Evolutionary conservation across 148 eudicot species (phyloP).

Genomic region (Chenopodium formosanum): DNA sequence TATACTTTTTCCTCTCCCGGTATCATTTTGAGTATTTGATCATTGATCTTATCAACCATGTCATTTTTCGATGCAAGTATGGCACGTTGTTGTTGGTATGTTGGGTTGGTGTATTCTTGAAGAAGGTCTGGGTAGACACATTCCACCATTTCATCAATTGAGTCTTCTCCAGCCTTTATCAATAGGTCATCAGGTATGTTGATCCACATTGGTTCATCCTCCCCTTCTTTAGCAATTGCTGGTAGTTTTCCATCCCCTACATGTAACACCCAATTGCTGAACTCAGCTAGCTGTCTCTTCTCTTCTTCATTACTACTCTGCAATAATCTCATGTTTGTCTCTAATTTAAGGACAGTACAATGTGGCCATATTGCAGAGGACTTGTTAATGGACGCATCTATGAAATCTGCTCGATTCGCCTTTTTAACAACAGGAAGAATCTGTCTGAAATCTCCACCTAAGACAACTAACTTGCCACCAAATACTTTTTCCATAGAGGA

Average conservation of each 20-base stretch:
- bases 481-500: neutral
- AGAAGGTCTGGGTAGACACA: neutral
- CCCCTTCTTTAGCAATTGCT: neutral
- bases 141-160: neutral
- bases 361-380: neutral
- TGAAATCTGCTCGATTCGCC: neutral
- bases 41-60: slow-evolving; percentile 7
- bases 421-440: neutral
- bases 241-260: neutral
- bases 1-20: neutral
- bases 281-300: neutral
- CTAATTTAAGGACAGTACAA: neutral
- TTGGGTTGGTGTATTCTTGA: neutral
- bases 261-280: neutral
- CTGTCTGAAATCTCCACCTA: slow-evolving; percentile 16
- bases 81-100: neutral
- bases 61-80: slow-evolving; percentile 18
- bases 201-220: slow-evolving; percentile 1
- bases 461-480: neutral
- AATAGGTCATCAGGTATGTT: neutral
- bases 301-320: neutral
- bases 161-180: neutral
- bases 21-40: neutral
- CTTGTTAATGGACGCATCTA: neutral
- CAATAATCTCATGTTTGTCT: neutral